phyloP scores from a whole-genome alignment of 2,329 filamentous ascomycete genomes.

The Trichoderma atroviride region DNA sequence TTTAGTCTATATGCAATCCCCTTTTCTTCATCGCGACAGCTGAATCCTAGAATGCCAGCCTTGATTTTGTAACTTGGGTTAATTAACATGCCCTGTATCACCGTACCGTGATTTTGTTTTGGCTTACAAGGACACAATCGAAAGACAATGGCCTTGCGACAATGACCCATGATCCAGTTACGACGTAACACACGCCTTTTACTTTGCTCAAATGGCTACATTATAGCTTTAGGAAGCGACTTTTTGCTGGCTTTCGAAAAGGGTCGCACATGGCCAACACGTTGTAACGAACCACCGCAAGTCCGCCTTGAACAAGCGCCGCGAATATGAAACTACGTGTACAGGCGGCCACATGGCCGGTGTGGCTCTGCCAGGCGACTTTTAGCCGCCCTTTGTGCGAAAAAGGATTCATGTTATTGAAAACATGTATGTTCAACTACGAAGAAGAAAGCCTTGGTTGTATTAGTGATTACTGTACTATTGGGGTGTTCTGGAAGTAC shows the following conservation, averaged over 20 bases:
- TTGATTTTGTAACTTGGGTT: neutral
- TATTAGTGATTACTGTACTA: neutral
- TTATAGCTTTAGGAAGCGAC: neutral
- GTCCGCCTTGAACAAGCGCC: slow-evolving; percentile 6
- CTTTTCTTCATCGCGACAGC: neutral
- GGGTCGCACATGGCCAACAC: neutral
- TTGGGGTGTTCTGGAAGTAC: neutral
- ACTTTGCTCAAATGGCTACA: neutral
- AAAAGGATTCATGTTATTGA: neutral
- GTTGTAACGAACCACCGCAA: neutral
- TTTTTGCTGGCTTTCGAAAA: no score
- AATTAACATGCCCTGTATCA: neutral
- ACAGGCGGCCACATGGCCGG: neutral
- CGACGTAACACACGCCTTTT: neutral
- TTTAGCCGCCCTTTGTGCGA: neutral
- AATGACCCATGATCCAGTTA: neutral
- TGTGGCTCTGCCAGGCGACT: neutral
- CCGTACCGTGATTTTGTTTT: neutral
- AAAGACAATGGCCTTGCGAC: no score
- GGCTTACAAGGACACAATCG: neutral
- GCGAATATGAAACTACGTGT: neutral
- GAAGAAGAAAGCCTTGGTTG: neutral
- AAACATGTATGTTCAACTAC: neutral
- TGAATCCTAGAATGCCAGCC: neutral
- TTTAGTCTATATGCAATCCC: neutral